Evolutionary conservation across 495 filamentous ascomycete genomes (phyloP), one percentile per base, ranked within the genome.

Genomic region (Thermochaetoides thermophila): DNA sequence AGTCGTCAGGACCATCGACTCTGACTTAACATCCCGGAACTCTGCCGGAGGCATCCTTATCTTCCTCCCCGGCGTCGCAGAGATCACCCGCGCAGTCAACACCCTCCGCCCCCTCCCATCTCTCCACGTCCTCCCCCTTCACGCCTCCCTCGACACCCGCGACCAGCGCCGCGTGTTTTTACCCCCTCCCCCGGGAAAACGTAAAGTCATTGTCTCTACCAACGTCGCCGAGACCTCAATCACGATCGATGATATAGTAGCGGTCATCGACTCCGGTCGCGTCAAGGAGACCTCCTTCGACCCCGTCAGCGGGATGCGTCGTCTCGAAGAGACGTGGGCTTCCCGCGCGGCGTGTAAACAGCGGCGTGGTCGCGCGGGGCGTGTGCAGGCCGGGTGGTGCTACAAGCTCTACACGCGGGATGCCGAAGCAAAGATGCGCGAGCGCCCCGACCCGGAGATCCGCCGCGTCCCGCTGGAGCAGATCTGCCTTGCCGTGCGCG

Each of bases 151-250:
- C 10, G 74, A 82, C 34, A 81, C 87, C 13, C 64, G 66, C 11
- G 86, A 96, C 35, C 89, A 97, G 51, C 74, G 76, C 12, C 73
- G 74, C 27, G 89, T 97, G 4, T 97, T 97, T 52, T 66, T 71
- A 11, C 66, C 60, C 17, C 62, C 89, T 1, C 85, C 89, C 0
- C 53, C 53, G 14, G 85, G 84, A 1, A 84, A 79, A 55, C 65
- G 89, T 15, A 97, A 97, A 57, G 74, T 97, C 24, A 78, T 97
- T 15, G 81, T 82, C 8, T 80, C 89, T 1, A 97, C 89, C 11
- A 97, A 97, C 43, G 87, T 97, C 11, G 89, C 89, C 2, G 89
- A 97, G 51, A 97, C 89, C 0, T 96, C 89, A 7, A 96, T 97
- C 40, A 97, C 89, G 0, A 97, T 97, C 32, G 82, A 89, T 37